Conservation (phyloP, 176 grass and related monocot genomes). For the Dactylis glomerata region DNA sequence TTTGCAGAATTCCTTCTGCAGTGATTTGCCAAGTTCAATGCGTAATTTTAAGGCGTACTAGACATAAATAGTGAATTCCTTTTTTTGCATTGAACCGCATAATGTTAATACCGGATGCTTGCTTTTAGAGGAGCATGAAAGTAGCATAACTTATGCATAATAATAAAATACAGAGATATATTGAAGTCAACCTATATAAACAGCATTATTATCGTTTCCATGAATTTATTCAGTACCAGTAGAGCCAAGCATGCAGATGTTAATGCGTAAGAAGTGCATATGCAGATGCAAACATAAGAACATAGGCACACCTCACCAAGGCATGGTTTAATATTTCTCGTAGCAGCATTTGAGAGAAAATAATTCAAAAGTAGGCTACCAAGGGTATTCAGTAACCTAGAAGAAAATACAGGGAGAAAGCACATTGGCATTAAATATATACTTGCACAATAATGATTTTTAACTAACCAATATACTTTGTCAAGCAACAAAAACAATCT, state of each 20-base stretch:
- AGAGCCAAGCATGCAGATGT: not conserved
- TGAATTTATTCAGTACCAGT: conserved; percentile 6
- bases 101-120: conserved; percentile 9
- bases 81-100: not conserved
- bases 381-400: not conserved
- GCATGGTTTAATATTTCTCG: not conserved
- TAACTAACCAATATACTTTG: conserved; percentile 1
- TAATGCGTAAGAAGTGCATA: not conserved
- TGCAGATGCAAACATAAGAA: conserved; percentile 9
- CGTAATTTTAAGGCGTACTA: conserved; percentile 8
- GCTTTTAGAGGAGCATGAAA: not conserved
- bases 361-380: not conserved
- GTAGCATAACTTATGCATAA: not conserved
- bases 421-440: conserved; percentile 2
- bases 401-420: not conserved
- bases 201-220: not conserved
- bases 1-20: not conserved
- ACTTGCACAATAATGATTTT: not conserved
- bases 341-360: not conserved
- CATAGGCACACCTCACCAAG: not conserved
- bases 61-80: not conserved
- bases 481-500: too few relatives aligned
- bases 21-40: not conserved
- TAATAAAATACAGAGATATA: not conserved
- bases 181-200: not conserved